These are phyloP conservation scores for Podospora bellae-mahoneyi DNA, from an alignment of 495 filamentous ascomycete genomes.

Conservation along the genomic window DNA sequence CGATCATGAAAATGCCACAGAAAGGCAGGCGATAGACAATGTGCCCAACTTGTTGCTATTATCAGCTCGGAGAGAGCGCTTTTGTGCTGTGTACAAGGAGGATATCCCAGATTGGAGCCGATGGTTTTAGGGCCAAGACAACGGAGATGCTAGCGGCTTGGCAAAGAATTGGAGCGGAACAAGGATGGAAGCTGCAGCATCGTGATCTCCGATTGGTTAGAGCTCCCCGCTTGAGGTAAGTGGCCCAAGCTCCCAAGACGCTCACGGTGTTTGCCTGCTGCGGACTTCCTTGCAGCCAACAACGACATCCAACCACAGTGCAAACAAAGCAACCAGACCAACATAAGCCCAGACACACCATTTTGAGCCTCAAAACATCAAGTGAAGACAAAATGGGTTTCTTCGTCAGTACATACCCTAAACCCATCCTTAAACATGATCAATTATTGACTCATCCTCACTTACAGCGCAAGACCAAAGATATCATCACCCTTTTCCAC, in stretches of 20 bases:
- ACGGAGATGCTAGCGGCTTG: neutral
- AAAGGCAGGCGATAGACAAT: neutral
- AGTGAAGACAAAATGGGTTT: neutral
- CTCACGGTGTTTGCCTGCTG: neutral
- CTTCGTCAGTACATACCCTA: neutral
- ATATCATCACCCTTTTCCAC: constrained; percentile 96
- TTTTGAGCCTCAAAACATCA: neutral
- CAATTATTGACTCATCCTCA: neutral
- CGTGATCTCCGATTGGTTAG: neutral
- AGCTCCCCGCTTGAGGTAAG: neutral
- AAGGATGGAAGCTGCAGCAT: neutral
- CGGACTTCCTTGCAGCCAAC: neutral
- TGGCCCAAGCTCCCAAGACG: neutral
- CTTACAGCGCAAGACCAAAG: constrained; percentile 61
- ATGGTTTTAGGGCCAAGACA: neutral
- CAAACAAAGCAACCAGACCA: neutral
- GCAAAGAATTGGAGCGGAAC: neutral
- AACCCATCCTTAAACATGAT: neutral
- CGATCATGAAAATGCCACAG: neutral
- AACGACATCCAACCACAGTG: neutral
- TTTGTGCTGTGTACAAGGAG: neutral
- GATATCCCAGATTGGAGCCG: neutral
- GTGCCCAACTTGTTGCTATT: too few relatives aligned
- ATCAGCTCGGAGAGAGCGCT: neutral
- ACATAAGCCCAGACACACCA: constrained; percentile 6